Evolutionary conservation across 768 basidiomycete genomes (phyloP).

Genomic region (Tricholoma furcatifolium): DNA sequence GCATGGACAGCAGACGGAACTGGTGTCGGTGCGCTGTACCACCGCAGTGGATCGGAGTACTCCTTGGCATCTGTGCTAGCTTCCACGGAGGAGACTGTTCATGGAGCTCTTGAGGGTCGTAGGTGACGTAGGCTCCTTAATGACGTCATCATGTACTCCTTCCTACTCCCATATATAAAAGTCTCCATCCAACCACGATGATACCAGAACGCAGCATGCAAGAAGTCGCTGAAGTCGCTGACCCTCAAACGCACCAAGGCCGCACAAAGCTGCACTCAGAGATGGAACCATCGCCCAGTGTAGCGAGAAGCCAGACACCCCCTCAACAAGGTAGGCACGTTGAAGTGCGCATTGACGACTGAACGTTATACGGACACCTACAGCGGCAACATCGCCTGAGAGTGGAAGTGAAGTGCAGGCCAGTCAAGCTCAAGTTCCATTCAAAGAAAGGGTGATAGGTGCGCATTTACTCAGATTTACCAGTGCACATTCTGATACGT

Average conservation of each 20-base stretch:
- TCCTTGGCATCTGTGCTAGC: constrained; percentile 11
- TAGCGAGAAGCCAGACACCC: constrained; percentile 25
- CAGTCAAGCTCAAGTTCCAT: constrained; percentile 42
- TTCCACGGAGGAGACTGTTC: constrained; percentile 4
- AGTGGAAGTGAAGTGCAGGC: constrained; percentile 31
- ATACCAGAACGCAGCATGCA: neutral
- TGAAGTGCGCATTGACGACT: neutral
- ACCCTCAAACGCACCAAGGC: constrained; percentile 9
- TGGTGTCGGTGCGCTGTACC: constrained; percentile 23
- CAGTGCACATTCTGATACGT: neutral
- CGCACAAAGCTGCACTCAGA: constrained; percentile 23
- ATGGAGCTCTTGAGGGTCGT: neutral
- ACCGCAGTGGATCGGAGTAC: constrained; percentile 7
- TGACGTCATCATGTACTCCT: constrained; percentile 10
- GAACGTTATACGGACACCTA: neutral
- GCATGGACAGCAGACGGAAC: constrained; percentile 44
- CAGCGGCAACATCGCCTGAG: constrained; percentile 35
- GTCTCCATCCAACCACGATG: neutral
- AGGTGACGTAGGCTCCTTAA: neutral
- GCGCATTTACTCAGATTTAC: constrained; percentile 14
- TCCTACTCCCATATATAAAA: neutral
- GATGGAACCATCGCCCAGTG: constrained; percentile 20
- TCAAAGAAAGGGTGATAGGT: constrained; percentile 64
- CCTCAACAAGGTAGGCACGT: constrained; percentile 36
- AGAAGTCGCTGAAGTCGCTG: neutral